Conservation (phyloP, 192 early-diverging fungal genomes). For the Phlyctochytrium arcticum region DNA sequence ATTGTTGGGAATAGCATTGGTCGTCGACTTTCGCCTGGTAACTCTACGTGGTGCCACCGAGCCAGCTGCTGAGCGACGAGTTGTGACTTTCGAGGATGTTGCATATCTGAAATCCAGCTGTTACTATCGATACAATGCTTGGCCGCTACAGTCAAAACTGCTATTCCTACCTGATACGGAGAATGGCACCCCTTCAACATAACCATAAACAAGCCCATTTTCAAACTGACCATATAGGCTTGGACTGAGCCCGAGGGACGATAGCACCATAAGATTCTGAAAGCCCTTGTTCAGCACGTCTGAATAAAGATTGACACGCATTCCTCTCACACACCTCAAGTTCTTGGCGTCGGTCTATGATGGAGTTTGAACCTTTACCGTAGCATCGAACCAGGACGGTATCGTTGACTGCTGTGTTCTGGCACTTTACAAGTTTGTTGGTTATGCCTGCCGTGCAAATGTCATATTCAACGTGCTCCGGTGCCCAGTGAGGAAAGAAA, state of each 20-base stretch:
- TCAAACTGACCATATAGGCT: conserved; percentile 76
- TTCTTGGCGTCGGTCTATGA: conserved; percentile 88
- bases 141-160: too few species aligned
- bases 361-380: conserved; percentile 77
- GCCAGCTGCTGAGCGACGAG: conserved; percentile 77
- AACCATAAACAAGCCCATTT: conserved; percentile 95
- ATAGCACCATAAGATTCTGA: conserved; percentile 78
- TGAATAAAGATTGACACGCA: neutral
- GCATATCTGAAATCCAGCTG: conserved; percentile 77
- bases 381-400: conserved; percentile 84
- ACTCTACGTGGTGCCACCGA: conserved; percentile 72
- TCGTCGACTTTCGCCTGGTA: conserved; percentile 34
- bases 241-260: conserved; percentile 66
- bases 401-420: conserved; percentile 49
- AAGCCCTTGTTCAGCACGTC: too few species aligned
- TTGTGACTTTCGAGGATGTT: conserved; percentile 60
- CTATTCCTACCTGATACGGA: conserved; percentile 44
- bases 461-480: conserved; percentile 25
- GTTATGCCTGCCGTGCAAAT: conserved; percentile 52
- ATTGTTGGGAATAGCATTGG: conserved; percentile 69
- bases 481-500: conserved; percentile 38
- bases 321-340: conserved; percentile 64
- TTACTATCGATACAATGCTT: too few species aligned
- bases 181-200: conserved; percentile 67
- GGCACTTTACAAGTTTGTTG: conserved; percentile 66